Base-by-base conservation (phyloP, 371 early-diverging fungal species). In the Syncephalastrum monosporum region DNA sequence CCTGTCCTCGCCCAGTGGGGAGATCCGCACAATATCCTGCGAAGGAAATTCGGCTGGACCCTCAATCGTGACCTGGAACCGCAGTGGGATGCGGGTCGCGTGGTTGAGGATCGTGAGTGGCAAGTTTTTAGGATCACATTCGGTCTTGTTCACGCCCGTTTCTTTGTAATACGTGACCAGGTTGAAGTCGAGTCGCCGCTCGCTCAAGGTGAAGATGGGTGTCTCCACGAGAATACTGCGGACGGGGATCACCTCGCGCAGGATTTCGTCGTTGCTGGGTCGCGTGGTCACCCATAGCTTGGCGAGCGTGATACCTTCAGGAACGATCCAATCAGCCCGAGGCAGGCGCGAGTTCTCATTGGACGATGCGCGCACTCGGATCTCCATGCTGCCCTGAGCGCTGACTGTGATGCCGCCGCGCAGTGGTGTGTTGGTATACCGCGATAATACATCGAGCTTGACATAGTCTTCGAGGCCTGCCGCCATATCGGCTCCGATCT, bases 381-480 rank as follows among this genome's bases (percentile, higher is more conserved):
- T 84, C 60, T 93, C 95, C 29, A 91, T 85, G 42, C 75, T 74
- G 0, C 89, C 89, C 33, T 80, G 71, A 3, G 92, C 82, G 3
- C 82, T 79, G 49, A 93, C 69, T 0, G 90, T 71, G 19, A 92
- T 79, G n/a, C 76, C 79, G 3, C 91, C 91, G 15, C 76, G 79
- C 5, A 92, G 72, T 0, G 92, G 91, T 0, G 95, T 90, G 67
- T 90, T 94, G 15, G 92, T 87, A 58, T 89, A 91, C 5, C 95
- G 79, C 3, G 91, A 91, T 1, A 94, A 62, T 1, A 93, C 82
- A 29, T 92, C 92, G 10, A 92, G 54, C 47, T 77, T 75, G 5
- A 93, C 72, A 56, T 82, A 83, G 1, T 81, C 81, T 13, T 69
- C 62, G 0, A 94, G 60, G 43, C 86, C 85, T 10, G 84, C 81